Evolutionary conservation across 2,329 filamentous ascomycete genomes (phyloP).

Genomic region (Fusarium longipes): DNA sequence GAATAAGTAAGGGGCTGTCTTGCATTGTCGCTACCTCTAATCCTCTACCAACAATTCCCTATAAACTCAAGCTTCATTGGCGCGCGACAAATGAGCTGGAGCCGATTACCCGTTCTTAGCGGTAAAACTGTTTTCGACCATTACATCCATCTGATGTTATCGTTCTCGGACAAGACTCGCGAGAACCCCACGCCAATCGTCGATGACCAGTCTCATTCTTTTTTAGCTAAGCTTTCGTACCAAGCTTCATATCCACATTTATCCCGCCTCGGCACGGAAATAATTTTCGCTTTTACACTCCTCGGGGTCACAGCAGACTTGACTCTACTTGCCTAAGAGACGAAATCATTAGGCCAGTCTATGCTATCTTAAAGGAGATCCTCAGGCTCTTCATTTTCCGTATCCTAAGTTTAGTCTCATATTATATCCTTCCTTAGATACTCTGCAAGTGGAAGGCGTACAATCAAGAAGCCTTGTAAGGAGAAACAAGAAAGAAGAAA

Average conservation of each 20-base stretch:
- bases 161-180: background rate
- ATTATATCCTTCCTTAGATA: too few relatives aligned
- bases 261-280: constrained; percentile 18
- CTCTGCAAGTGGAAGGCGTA: too few relatives aligned
- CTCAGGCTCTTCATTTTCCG: too few relatives aligned
- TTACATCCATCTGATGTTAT: constrained; percentile 7
- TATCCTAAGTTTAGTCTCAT: too few relatives aligned
- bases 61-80: constrained; percentile 16
- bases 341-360: too few relatives aligned
- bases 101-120: constrained; percentile 34
- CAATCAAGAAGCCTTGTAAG: too few relatives aligned
- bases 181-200: constrained; percentile 31
- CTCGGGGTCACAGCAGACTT: too few relatives aligned
- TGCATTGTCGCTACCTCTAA: background rate
- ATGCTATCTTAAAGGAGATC: too few relatives aligned
- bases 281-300: too few relatives aligned
- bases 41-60: background rate
- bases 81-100: constrained; percentile 1
- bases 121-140: constrained; percentile 2
- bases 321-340: too few relatives aligned
- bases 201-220: constrained; percentile 29
- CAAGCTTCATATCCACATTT: constrained; percentile 40
- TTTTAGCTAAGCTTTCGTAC: constrained; percentile 31
- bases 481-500: too few relatives aligned
- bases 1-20: constrained; percentile 14